phyloP scores from a whole-genome alignment of 169 alveolate genomes.

The Eimeria falciformis region DNA sequence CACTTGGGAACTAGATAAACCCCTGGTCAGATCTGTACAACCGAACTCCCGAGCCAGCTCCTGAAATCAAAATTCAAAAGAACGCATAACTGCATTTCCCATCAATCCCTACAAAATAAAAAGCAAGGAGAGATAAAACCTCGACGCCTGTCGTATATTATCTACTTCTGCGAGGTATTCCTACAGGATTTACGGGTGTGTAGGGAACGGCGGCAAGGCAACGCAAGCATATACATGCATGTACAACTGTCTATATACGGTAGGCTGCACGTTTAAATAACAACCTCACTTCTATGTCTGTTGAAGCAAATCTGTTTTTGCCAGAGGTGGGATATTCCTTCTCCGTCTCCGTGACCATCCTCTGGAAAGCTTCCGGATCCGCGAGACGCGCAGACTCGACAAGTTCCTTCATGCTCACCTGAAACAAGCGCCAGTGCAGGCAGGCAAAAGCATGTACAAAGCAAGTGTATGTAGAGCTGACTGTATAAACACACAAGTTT shows the following conservation, averaged over 20 bases:
- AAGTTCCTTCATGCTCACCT: slow-evolving; percentile 75
- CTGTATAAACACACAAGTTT: too few species aligned
- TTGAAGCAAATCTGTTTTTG: slow-evolving; percentile 83
- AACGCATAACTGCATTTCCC: too few species aligned
- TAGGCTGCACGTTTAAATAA: too few species aligned
- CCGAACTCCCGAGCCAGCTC: slow-evolving; percentile 85
- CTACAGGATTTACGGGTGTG: too few species aligned
- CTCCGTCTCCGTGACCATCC: slow-evolving; percentile 81
- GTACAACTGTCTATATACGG: too few species aligned
- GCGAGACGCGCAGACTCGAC: slow-evolving; percentile 69
- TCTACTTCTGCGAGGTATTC: background rate
- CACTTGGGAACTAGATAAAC: slow-evolving; percentile 85
- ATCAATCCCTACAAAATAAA: too few species aligned
- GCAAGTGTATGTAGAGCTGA: background rate
- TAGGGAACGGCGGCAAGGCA: too few species aligned
- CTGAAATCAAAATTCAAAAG: too few species aligned
- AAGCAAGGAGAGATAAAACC: too few species aligned
- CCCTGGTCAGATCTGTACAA: slow-evolving; percentile 81
- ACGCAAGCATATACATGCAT: too few species aligned
- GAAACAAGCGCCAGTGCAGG: background rate
- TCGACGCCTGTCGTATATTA: too few species aligned
- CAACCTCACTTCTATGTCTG: slow-evolving; percentile 77
- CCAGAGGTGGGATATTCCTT: slow-evolving; percentile 83
- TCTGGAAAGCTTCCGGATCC: slow-evolving; percentile 79
- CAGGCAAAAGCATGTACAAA: background rate